Percentiles rank a stretch among this genome's conserved stretches.
Conservation (phyloP, 2,329 filamentous ascomycete genomes). For the Canariomyces notabilis region DNA sequence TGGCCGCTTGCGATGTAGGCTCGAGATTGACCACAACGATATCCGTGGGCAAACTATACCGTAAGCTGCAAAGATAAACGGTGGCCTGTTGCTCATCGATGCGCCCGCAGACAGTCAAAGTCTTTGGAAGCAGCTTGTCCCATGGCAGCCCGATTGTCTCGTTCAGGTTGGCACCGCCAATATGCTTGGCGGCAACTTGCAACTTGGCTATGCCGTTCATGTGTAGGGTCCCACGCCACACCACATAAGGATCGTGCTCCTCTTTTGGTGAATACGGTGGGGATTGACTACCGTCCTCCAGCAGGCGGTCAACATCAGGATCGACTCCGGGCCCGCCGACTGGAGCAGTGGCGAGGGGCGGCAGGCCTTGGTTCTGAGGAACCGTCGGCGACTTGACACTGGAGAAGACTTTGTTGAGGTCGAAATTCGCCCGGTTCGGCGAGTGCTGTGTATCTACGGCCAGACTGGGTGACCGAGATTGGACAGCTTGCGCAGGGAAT, state of each 20-base stretch:
- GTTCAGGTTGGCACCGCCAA: conserved; percentile 76
- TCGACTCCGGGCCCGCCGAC: conserved; percentile 64
- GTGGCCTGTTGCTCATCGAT: conserved; percentile 80
- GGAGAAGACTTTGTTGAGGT: conserved; percentile 81
- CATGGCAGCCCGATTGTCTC: conserved; percentile 53
- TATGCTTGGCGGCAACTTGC: conserved; percentile 70
- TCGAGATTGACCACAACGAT: conserved; percentile 73
- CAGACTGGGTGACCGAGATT: conserved; percentile 28
- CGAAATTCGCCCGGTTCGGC: conserved; percentile 59
- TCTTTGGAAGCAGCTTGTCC: conserved; percentile 67
- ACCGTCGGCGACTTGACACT: conserved; percentile 70
- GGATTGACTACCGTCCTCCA: conserved; percentile 76
- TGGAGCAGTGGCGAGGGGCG: conserved; percentile 42
- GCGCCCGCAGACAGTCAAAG: conserved; percentile 68
- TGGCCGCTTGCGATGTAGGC: conserved; percentile 56
- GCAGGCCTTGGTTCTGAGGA: conserved; percentile 39
- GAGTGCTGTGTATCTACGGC: conserved; percentile 49
- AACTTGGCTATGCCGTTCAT: conserved; percentile 79
- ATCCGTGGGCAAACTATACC: conserved; percentile 77
- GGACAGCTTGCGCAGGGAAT: conserved; percentile 23
- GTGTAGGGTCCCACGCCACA: conserved; percentile 71
- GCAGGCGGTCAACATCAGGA: conserved; percentile 81
- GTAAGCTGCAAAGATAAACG: conserved; percentile 83
- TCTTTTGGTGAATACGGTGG: conserved; percentile 73
- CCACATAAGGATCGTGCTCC: conserved; percentile 63